A percentile compares a stretch with the other conserved stretches of the same genome.
Conservation (phyloP, 306 rosid genomes). For the Fragaria nilgerrensis region DNA sequence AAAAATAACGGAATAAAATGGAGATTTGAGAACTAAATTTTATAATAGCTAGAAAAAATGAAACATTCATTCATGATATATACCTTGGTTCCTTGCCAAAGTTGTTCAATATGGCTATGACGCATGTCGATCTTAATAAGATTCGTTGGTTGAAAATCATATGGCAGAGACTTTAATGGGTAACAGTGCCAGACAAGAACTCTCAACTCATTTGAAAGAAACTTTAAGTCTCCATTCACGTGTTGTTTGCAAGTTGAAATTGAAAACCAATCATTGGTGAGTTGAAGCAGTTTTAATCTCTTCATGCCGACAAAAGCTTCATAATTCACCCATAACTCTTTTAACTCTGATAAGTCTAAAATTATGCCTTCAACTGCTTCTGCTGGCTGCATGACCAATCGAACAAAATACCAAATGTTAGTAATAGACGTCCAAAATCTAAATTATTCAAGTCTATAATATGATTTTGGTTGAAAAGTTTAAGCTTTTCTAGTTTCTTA, state of each 20-base stretch:
- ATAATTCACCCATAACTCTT: not conserved
- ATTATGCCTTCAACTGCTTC: not conserved
- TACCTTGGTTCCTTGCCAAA: constrained; percentile 3
- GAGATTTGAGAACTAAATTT: not conserved
- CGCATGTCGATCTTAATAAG: not conserved
- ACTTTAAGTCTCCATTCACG: not conserved
- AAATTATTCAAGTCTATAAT: no score
- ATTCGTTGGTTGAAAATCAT: not conserved
- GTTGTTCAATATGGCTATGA: not conserved
- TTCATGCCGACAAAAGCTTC: constrained; percentile 24
- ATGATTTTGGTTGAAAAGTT: not conserved
- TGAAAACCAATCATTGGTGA: no score
- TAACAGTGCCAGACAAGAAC: not conserved
- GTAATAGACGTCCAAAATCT: no score
- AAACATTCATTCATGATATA: not conserved
- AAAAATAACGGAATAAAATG: not conserved
- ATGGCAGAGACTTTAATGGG: not conserved
- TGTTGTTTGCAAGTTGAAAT: not conserved
- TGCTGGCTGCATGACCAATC: not conserved
- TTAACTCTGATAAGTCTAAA: not conserved
- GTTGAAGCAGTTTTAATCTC: constrained; percentile 6
- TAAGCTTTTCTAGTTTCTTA: no score
- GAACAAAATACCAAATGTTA: not conserved
- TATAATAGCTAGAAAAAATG: not conserved
- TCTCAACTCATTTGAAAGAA: not conserved